phyloP scores from a whole-genome alignment of 2,329 filamentous ascomycete species.

The Phaeosphaeria sp. region DNA sequence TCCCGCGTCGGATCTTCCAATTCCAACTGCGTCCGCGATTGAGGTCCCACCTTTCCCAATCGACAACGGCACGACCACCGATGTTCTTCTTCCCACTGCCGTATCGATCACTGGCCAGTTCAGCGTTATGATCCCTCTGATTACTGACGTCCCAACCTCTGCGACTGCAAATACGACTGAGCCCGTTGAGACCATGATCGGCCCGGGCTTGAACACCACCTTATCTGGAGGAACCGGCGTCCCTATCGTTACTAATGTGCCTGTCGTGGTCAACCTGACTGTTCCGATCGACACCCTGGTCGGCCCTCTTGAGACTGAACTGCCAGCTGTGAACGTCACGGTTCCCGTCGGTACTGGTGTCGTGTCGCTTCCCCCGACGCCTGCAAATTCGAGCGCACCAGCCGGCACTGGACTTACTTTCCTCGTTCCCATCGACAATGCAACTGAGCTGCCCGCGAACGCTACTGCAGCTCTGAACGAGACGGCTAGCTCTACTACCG shows the following conservation, averaged over 20 bases:
- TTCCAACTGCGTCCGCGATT: background rate
- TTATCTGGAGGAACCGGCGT: slow-evolving; percentile 7
- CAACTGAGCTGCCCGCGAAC: slow-evolving; percentile 1
- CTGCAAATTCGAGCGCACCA: background rate
- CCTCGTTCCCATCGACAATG: slow-evolving; percentile 3
- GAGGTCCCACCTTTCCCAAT: background rate
- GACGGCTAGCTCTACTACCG: slow-evolving; percentile 10
- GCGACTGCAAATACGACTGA: background rate
- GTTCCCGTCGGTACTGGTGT: background rate
- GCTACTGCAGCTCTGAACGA: background rate
- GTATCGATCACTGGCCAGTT: slow-evolving; percentile 8
- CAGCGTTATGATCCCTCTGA: slow-evolving; percentile 2
- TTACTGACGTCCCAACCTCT: background rate
- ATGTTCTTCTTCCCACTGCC: slow-evolving; percentile 5
- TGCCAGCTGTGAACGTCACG: background rate
- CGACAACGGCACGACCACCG: background rate
- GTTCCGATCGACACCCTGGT: background rate
- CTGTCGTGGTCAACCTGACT: background rate
- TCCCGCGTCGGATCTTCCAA: background rate
- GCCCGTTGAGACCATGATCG: background rate
- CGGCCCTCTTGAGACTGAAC: background rate
- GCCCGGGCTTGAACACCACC: background rate
- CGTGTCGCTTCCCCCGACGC: background rate
- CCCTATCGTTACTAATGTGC: background rate
- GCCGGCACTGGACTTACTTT: slow-evolving; percentile 7